Conservation (phyloP, 1,284 basidiomycete species). For the Apiotrichum veenhuisii region DNA sequence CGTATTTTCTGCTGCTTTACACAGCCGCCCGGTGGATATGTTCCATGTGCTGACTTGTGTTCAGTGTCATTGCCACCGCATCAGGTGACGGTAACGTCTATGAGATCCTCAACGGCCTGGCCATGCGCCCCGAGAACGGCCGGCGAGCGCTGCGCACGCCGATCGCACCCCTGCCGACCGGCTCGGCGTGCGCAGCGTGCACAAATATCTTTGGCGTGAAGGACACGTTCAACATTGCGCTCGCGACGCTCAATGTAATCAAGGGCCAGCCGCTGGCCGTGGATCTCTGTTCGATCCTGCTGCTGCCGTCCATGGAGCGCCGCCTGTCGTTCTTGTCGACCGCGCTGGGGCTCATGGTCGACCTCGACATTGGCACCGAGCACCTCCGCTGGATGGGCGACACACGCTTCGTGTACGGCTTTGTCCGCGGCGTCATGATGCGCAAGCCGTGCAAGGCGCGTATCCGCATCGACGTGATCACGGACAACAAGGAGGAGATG, state of each 20-base stretch:
- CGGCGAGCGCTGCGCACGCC: constrained; percentile 68
- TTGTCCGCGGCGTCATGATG: constrained; percentile 67
- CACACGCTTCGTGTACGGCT: constrained; percentile 78
- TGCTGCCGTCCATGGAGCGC: constrained; percentile 34
- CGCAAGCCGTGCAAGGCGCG: constrained; percentile 66
- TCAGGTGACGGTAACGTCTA: constrained; percentile 88
- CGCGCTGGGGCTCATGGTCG: constrained; percentile 85
- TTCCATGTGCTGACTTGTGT: neutral
- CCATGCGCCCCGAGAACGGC: constrained; percentile 66
- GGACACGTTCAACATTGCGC: constrained; percentile 68
- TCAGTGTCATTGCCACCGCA: constrained; percentile 67
- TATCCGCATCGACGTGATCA: constrained; percentile 66
- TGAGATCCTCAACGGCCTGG: constrained; percentile 90
- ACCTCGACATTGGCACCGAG: constrained; percentile 80
- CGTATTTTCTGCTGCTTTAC: constrained; percentile 13
- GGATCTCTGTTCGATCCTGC: constrained; percentile 72
- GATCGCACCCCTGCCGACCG: constrained; percentile 81
- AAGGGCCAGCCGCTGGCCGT: constrained; percentile 76
- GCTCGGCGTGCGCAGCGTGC: constrained; percentile 50
- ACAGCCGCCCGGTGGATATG: too few species aligned
- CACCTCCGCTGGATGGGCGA: constrained; percentile 91
- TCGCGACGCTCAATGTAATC: constrained; percentile 76
- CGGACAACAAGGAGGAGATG: constrained; percentile 72
- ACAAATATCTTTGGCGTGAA: constrained; percentile 49
- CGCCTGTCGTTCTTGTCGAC: constrained; percentile 85